phyloP scores from a whole-genome alignment of 164 flowering plant genomes.

The Aristolochia californica region DNA sequence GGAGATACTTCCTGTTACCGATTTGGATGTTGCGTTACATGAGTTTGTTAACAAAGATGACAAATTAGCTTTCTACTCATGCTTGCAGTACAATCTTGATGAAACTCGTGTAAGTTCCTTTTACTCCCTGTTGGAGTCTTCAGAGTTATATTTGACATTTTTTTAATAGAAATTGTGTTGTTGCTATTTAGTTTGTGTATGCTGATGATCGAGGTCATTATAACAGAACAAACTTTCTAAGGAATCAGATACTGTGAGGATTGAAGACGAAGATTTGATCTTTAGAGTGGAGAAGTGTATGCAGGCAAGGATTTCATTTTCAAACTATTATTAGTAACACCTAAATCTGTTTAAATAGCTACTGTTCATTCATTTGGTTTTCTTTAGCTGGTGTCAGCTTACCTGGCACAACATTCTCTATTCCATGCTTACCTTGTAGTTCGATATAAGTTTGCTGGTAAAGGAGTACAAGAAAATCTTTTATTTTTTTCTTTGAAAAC shows the following conservation, averaged over 20 bases:
- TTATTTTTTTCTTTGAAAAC: not conserved
- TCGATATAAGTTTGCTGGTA: not conserved
- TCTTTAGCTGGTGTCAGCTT: too few species aligned
- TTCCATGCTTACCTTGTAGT: too few species aligned
- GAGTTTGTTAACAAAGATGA: conserved; percentile 96
- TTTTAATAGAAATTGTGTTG: not conserved
- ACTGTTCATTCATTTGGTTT: too few species aligned
- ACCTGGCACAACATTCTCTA: too few species aligned
- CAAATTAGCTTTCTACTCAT: conserved; percentile 78
- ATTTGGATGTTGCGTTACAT: conserved; percentile 88
- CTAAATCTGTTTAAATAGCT: too few species aligned
- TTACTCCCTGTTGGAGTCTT: not conserved
- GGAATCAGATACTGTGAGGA: conserved; percentile 51
- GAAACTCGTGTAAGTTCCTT: conserved; percentile 80
- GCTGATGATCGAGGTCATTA: not conserved
- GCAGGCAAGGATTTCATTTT: conserved; percentile 43
- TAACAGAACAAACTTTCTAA: conserved; percentile 56
- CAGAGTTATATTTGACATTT: not conserved
- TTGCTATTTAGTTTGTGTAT: too few species aligned
- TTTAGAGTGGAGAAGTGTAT: conserved; percentile 85
- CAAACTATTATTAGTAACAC: too few species aligned
- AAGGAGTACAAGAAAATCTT: not conserved
- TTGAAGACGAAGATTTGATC: conserved; percentile 77
- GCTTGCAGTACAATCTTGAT: conserved; percentile 71
- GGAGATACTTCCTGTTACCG: conserved; percentile 96